Evolutionary conservation across 768 basidiomycete species (phyloP), one percentile per base, ranked within the genome.

Genomic region (Amylocystis lapponica): DNA sequence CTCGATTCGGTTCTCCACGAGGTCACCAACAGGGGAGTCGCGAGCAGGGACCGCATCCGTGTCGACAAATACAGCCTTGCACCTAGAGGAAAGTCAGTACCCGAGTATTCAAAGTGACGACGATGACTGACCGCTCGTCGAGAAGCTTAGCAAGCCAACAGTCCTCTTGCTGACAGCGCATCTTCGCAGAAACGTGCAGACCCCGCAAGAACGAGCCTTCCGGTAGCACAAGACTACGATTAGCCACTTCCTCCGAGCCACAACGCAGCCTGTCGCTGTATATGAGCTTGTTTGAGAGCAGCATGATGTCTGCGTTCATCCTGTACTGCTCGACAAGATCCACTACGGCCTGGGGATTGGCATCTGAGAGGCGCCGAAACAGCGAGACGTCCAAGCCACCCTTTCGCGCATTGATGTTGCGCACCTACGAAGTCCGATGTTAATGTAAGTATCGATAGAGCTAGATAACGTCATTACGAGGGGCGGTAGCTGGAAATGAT

Each of bases 261-360:
- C 92, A 95, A 36, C 67, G 71, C 31, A 97, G 70, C 16, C 83
- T 74, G 45, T 84, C 76, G 9, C 75, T 68, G 54, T 98, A 98
- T 9, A 97, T 82, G 36, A 98, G 79, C 43, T 70, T 72, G 61
- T 97, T 98, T 2, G 88, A 89, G 8, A 98, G 68, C 9, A 76
- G 58, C 94, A 97, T 97, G 59, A 98, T 96, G 48, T 95, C 92
- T 43, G 78, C 78, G 62, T 95, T 97, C 96, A 98, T 98, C 34
- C 96, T 75, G 59, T 98, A 99, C 58, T 99, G 96, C 45, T 85
- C 74, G 1, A 78, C 73, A 32, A 99, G 75, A 51, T 96, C 88
- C 19, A 87, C 79, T 25, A 96, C 87, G 2, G 92, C 81, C 17
- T 82, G 66, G 0, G 90, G 89, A 55, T 97, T 90, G 0, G 88